A percentile compares a stretch with the other conserved stretches of the same genome.
These are phyloP conservation scores for Calonectria naviculata DNA, from an alignment of 2,329 filamentous ascomycete genomes.

Conservation along the genomic window DNA sequence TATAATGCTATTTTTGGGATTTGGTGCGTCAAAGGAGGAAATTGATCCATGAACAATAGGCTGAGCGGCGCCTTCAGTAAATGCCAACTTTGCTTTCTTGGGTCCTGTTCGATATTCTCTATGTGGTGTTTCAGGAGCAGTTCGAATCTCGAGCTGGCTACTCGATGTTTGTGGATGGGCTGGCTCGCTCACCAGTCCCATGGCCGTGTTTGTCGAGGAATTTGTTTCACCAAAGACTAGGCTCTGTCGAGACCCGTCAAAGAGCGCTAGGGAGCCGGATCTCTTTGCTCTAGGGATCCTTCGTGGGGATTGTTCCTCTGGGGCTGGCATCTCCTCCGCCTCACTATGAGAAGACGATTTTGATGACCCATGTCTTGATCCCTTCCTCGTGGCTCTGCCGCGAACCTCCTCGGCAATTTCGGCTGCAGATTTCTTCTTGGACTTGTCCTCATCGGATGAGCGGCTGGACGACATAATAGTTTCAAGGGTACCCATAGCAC, in stretches of 20 bases:
- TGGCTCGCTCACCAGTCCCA: conserved; percentile 63
- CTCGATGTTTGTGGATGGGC: conserved; percentile 68
- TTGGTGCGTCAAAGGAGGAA: conserved; percentile 34
- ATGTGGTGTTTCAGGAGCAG: conserved; percentile 41
- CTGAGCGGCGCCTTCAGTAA: conserved; percentile 39
- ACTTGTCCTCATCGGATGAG: conserved; percentile 71
- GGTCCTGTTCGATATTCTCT: conserved; percentile 34
- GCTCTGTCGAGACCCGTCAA: conserved; percentile 49
- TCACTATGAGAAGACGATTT: conserved; percentile 44
- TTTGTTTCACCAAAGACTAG: conserved; percentile 39
- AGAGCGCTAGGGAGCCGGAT: conserved; percentile 50
- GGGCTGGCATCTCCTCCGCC: conserved; percentile 39
- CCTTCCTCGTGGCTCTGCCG: conserved; percentile 57
- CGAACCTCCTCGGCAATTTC: conserved; percentile 67
- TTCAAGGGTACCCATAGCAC: conserved; percentile 71
- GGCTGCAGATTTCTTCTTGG: conserved; percentile 68
- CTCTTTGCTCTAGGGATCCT: conserved; percentile 38
- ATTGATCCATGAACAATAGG: conserved; percentile 42
- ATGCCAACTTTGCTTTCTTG: conserved; percentile 25
- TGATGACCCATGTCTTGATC: conserved; percentile 45
- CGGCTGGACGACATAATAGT: conserved; percentile 75
- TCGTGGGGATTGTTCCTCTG: conserved; percentile 29
- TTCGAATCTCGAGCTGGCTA: conserved; percentile 60
- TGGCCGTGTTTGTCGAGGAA: conserved; percentile 49
- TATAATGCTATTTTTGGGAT: conserved; percentile 45